Percentiles rank a stretch among this genome's conserved stretches.
Evolutionary conservation across 2,329 filamentous ascomycete species (phyloP).

Genomic region (Botryotinia globosa): DNA sequence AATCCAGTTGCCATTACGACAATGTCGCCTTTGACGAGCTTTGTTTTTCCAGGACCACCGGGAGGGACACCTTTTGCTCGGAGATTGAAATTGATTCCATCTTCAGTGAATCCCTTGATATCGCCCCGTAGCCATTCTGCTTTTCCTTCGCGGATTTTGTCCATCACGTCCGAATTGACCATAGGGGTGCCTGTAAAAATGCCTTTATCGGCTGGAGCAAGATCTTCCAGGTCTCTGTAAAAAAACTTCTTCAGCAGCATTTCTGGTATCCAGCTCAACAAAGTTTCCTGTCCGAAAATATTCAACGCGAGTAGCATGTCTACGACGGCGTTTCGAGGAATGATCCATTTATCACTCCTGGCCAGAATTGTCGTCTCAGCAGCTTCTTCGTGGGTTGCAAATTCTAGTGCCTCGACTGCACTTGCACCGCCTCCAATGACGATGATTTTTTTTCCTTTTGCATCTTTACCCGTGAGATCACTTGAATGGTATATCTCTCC

Average conservation of each 20-base stretch:
- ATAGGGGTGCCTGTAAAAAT: constrained; percentile 84
- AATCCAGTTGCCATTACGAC: constrained; percentile 83
- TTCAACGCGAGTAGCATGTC: constrained; percentile 74
- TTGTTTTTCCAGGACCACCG: constrained; percentile 67
- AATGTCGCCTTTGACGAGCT: constrained; percentile 68
- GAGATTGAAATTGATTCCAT: constrained; percentile 68
- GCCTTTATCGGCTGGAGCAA: constrained; percentile 67
- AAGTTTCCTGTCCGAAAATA: constrained; percentile 73
- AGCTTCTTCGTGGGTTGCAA: constrained; percentile 65
- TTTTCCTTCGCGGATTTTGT: constrained; percentile 67
- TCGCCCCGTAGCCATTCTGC: constrained; percentile 82
- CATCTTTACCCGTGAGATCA: constrained; percentile 67
- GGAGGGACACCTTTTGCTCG: constrained; percentile 70
- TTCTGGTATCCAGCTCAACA: constrained; percentile 76
- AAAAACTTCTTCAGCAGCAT: constrained; percentile 72
- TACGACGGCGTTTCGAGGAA: constrained; percentile 73
- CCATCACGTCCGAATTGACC: constrained; percentile 80
- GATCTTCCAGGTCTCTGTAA: constrained; percentile 74
- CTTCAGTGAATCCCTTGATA: constrained; percentile 62
- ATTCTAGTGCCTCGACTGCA: constrained; percentile 80
- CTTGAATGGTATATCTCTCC: constrained; percentile 74
- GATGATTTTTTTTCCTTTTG: constrained; percentile 70
- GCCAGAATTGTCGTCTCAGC: constrained; percentile 69
- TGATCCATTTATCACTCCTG: constrained; percentile 82
- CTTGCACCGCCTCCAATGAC: constrained; percentile 78